Percentiles rank a stretch among this genome's conserved stretches.
Evolutionary conservation across 306 rosid species (phyloP).

Genomic region (Astragalus glycyphyllos): DNA sequence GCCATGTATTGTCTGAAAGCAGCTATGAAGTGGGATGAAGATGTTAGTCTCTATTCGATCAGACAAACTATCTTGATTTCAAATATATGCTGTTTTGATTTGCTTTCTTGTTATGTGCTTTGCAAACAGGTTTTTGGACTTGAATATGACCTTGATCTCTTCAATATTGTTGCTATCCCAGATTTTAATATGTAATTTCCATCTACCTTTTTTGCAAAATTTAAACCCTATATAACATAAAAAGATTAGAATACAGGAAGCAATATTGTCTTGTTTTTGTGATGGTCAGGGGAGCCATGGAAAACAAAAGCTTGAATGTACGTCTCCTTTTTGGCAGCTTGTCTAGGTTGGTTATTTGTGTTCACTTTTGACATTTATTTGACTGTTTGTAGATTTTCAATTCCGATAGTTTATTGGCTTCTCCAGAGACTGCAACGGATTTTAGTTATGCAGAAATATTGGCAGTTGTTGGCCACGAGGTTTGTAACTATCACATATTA

Average conservation of each 20-base stretch:
- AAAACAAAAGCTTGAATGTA: slow-evolving; percentile 99
- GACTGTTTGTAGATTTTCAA: slow-evolving; percentile 73
- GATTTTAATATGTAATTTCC: slow-evolving; percentile 90
- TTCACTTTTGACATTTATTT: slow-evolving; percentile 24
- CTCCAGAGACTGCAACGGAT: slow-evolving; percentile 92
- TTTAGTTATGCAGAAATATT: slow-evolving; percentile 90
- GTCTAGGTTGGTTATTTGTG: slow-evolving; percentile 25
- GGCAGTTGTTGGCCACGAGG: slow-evolving; percentile 99
- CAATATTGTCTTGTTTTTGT: slow-evolving; percentile 45
- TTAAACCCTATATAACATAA: background rate
- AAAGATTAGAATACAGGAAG: background rate
- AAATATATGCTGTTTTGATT: slow-evolving; percentile 33
- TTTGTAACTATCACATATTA: slow-evolving; percentile 51
- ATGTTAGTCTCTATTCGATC: slow-evolving; percentile 60
- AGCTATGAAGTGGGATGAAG: slow-evolving; percentile 99
- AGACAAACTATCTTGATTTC: slow-evolving; percentile 32
- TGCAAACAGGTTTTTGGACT: slow-evolving; percentile 87
- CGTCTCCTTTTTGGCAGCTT: slow-evolving; percentile 35
- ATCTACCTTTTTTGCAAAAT: background rate
- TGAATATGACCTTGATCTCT: slow-evolving; percentile 98
- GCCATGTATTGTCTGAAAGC: slow-evolving; percentile 96
- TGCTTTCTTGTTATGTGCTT: slow-evolving; percentile 39
- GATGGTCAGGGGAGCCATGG: slow-evolving; percentile 95
- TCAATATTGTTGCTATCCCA: slow-evolving; percentile 95
- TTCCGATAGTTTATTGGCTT: slow-evolving; percentile 90